Evolutionary conservation across 257 asterid genomes (phyloP).

Genomic region (Orobanche coerulescens): DNA sequence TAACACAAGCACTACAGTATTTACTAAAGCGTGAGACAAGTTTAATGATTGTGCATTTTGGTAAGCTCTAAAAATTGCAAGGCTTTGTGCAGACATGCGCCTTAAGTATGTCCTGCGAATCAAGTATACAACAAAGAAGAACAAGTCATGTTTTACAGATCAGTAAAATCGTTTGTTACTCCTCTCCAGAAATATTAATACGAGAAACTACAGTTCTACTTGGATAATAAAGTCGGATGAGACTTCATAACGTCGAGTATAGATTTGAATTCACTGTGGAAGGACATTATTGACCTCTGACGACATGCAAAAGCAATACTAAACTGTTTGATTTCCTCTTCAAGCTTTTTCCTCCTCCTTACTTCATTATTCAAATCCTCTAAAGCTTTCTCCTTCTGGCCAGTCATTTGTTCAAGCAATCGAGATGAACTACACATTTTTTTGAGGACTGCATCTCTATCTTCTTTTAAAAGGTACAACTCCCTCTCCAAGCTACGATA

Average conservation of each 20-base stretch:
- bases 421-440: slow-evolving; percentile 40
- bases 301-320: slow-evolving; percentile 50
- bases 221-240: slow-evolving; percentile 49
- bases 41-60: slow-evolving; percentile 3
- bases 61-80: background rate
- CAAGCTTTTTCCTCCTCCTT: slow-evolving; percentile 61
- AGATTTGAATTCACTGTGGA: slow-evolving; percentile 55
- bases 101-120: background rate
- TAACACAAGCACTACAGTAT: background rate
- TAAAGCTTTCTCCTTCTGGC: slow-evolving; percentile 53
- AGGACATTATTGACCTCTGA: slow-evolving; percentile 46
- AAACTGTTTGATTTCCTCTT: slow-evolving; percentile 63
- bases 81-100: background rate
- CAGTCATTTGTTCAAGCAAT: slow-evolving; percentile 38
- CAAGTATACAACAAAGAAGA: background rate
- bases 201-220: slow-evolving; percentile 43
- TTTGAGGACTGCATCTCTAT: slow-evolving; percentile 37
- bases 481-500: slow-evolving; percentile 63
- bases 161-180: background rate
- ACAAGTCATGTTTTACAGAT: background rate
- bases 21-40: background rate
- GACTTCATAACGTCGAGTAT: slow-evolving; percentile 48
- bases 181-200: background rate
- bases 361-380: slow-evolving; percentile 52
- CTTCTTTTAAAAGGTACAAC: slow-evolving; percentile 48